These are phyloP conservation scores for Candida incommunis DNA, from an alignment of 805 yeast genomes.

Conservation along the genomic window DNA sequence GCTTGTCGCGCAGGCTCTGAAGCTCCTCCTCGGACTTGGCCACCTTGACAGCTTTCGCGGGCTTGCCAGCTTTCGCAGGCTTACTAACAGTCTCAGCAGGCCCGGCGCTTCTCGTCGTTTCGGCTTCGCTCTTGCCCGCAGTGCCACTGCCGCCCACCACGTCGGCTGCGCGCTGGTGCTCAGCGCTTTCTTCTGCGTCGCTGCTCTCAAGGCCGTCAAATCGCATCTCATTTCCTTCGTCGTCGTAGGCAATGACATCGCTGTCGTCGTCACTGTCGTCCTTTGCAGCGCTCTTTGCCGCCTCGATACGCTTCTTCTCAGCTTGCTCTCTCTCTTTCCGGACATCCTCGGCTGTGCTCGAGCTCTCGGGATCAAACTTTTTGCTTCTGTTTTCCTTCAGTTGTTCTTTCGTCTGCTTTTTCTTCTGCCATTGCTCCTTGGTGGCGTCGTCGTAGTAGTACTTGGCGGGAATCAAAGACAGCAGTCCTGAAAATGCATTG, in stretches of 20 bases:
- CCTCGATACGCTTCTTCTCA: conserved; percentile 7
- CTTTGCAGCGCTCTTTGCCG: conserved; percentile 22
- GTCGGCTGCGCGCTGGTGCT: not conserved
- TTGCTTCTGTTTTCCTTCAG: conserved; percentile 50
- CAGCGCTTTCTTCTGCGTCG: not conserved
- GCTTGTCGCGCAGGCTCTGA: conserved; percentile 59
- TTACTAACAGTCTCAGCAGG: conserved; percentile 14
- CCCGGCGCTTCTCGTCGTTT: conserved; percentile 10
- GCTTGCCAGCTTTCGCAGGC: not conserved
- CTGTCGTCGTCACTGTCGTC: conserved; percentile 16
- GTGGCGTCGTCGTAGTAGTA: conserved; percentile 87
- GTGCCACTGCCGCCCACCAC: not conserved
- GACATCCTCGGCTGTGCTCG: not conserved
- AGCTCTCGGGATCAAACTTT: conserved; percentile 54
- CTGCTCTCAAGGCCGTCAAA: not conserved
- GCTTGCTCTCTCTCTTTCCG: conserved; percentile 16
- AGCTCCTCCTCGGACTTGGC: too few relatives aligned
- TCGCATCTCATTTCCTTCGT: conserved; percentile 15
- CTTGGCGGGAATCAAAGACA: conserved; percentile 87
- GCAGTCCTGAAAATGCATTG: conserved; percentile 63
- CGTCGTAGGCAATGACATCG: conserved; percentile 16
- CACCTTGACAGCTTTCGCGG: conserved; percentile 4
- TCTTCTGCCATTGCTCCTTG: conserved; percentile 80
- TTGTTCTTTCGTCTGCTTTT: conserved; percentile 50
- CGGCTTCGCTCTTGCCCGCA: conserved; percentile 4